Evolutionary conservation across 768 basidiomycete species (phyloP).

Genomic region (Auricularia sp.): DNA sequence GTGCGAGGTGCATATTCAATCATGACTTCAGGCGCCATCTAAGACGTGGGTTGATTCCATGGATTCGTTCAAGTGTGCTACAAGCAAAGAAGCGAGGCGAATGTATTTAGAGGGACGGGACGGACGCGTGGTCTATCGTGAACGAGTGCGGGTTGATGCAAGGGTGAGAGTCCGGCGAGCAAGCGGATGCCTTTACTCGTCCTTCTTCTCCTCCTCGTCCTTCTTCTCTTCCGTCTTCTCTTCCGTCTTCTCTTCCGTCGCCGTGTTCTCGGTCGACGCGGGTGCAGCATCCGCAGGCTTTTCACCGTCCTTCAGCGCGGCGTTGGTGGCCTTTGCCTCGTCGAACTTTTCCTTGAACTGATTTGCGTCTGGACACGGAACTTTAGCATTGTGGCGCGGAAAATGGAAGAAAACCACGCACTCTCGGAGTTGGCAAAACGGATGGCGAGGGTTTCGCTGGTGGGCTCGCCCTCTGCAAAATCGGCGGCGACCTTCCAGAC

Average conservation of each 20-base stretch:
- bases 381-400: too few relatives aligned
- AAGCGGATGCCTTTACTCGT: not conserved
- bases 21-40: too few relatives aligned
- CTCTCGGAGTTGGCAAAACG: constrained; percentile 96
- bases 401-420: constrained; percentile 28
- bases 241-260: constrained; percentile 14
- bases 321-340: constrained; percentile 65
- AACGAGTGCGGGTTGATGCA: too few relatives aligned
- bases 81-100: too few relatives aligned
- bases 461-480: constrained; percentile 82
- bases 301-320: constrained; percentile 23
- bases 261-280: constrained; percentile 10
- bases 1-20: too few relatives aligned
- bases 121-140: too few relatives aligned
- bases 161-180: too few relatives aligned
- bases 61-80: too few relatives aligned
- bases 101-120: too few relatives aligned
- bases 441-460: constrained; percentile 93
- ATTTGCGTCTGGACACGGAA: constrained; percentile 49
- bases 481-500: constrained; percentile 97
- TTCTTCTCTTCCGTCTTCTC: constrained; percentile 16
- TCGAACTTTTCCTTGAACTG: constrained; percentile 89
- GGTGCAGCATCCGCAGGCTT: constrained; percentile 14
- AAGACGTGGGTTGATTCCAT: too few relatives aligned
- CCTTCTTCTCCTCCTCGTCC: constrained; percentile 10